Evolutionary conservation across 2,329 filamentous ascomycete genomes (phyloP), one percentile per base, ranked within the genome.

Genomic region (Trichophaea hybrida): DNA sequence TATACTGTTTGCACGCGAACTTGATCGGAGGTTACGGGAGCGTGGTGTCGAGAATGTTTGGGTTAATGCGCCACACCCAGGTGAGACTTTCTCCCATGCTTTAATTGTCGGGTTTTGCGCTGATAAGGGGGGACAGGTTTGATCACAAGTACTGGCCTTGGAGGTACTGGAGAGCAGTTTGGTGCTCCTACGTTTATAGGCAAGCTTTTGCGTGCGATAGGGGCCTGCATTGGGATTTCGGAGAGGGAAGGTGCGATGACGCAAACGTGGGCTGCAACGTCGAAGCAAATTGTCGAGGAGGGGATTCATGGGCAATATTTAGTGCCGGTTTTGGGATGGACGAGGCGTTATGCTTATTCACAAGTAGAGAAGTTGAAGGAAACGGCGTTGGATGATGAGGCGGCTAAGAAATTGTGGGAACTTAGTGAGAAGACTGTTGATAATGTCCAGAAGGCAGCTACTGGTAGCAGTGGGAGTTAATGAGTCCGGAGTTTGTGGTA

Each of bases 11-110:
- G 69, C 73, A 2, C 66, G 68, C 6, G 71, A 74, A 54, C 65
- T 78, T 2, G 71, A 66, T 50, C 86, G 15, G 79, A 80, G 4
- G 84, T 86, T n/a, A 85, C 86, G 1, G 78, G 78, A 13, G 70
- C 74, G 74, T 80, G 65, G 73, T 76, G 68, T 72, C 78, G 35
- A 58, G 34, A 62, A 62, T 51, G 67, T 77, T 50, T 72, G 72
- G 68, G 66, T 64, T 52, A 66, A 66, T 59, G 60, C 58, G 24
- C 55, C 57, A 17, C 62, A 68, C 56, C 66, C 66, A 15, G 66
- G 66, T 51, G 59, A 57, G 54, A 59, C 58, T n/a, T 46, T 44
- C 35, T 53, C 33, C 15, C 10, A 24, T 53, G 5, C n/a, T 24
- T 6, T 12, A 12, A 33, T 33, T 35, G 44, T 59, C 57, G 12